These are phyloP conservation scores for Rosa multiflora DNA, from an alignment of 306 rosid genomes.

Conservation along the genomic window DNA sequence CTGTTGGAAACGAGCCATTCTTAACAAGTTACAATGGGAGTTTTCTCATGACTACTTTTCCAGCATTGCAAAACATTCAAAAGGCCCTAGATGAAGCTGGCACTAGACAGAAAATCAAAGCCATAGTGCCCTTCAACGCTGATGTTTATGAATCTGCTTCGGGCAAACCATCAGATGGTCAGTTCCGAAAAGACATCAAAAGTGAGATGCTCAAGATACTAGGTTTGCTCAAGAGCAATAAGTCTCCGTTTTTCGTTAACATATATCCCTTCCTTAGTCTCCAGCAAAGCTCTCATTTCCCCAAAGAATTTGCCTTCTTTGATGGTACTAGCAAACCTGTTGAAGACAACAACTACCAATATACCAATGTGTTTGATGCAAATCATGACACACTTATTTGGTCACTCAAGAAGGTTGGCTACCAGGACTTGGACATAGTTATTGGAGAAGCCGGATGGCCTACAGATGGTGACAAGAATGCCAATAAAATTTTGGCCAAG, in stretches of 20 bases:
- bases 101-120: conserved; percentile 49
- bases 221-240: conserved; percentile 38
- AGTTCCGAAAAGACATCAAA: conserved; percentile 44
- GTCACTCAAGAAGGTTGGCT: conserved; percentile 51
- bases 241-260: conserved; percentile 66
- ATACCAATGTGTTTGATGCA: conserved; percentile 70
- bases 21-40: conserved; percentile 55
- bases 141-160: conserved; percentile 64
- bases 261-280: conserved; percentile 84
- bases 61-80: conserved; percentile 74
- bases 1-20: conserved; percentile 83
- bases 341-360: conserved; percentile 37
- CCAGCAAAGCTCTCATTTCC: conserved; percentile 46
- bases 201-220: conserved; percentile 40
- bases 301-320: conserved; percentile 56
- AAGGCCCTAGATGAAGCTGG: conserved; percentile 62
- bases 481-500: conserved; percentile 31
- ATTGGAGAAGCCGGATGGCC: conserved; percentile 97
- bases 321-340: conserved; percentile 27
- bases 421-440: conserved; percentile 34
- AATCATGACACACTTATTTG: conserved; percentile 65
- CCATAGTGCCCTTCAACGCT: conserved; percentile 62
- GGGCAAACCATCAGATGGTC: conserved; percentile 60
- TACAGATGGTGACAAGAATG: conserved; percentile 56
- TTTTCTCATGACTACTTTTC: conserved; percentile 33